A percentile compares a stretch with the other conserved stretches of the same genome.
These are phyloP conservation scores for Tetrapisispora namnaoensis DNA, from an alignment of 805 yeast genomes.

Conservation along the genomic window DNA sequence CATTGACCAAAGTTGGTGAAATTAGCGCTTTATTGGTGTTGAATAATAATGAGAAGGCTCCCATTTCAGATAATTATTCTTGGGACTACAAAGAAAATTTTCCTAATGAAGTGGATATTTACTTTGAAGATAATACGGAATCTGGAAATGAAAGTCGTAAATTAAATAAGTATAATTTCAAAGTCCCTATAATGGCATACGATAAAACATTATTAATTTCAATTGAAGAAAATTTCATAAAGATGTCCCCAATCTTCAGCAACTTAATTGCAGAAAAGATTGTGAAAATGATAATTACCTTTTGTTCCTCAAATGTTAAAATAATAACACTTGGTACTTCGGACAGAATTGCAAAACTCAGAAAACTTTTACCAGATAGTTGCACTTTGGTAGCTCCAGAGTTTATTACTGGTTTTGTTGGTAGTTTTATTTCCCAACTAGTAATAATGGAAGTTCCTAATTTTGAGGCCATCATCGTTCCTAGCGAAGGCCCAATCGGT, in stretches of 20 bases:
- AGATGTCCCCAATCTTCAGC: slow-evolving; percentile 29
- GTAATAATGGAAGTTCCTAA: slow-evolving; percentile 6
- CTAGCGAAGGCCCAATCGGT: slow-evolving; percentile 56
- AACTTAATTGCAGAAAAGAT: slow-evolving; percentile 24
- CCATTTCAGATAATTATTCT: slow-evolving; percentile 5
- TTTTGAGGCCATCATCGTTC: slow-evolving; percentile 21
- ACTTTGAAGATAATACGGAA: neutral
- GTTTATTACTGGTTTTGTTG: slow-evolving; percentile 48
- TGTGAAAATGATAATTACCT: slow-evolving; percentile 25
- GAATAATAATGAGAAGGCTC: neutral
- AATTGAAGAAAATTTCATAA: slow-evolving; percentile 24
- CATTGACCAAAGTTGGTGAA: slow-evolving; percentile 10
- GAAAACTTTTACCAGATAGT: slow-evolving; percentile 20
- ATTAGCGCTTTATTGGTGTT: slow-evolving; percentile 7
- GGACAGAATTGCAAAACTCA: slow-evolving; percentile 19
- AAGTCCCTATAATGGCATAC: slow-evolving; percentile 15
- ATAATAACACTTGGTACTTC: slow-evolving; percentile 20
- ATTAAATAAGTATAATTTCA: slow-evolving; percentile 6
- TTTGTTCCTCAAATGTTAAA: slow-evolving; percentile 21
- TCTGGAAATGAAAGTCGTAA: too few relatives aligned
- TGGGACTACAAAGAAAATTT: slow-evolving; percentile 22
- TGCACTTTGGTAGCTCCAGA: slow-evolving; percentile 46
- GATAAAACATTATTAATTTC: slow-evolving; percentile 14
- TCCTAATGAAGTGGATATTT: slow-evolving; percentile 20
- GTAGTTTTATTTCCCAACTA: slow-evolving; percentile 31